These are phyloP conservation scores for Trichoderma atrobrunneum DNA, from an alignment of 2,329 filamentous ascomycete species.

Conservation along the genomic window DNA sequence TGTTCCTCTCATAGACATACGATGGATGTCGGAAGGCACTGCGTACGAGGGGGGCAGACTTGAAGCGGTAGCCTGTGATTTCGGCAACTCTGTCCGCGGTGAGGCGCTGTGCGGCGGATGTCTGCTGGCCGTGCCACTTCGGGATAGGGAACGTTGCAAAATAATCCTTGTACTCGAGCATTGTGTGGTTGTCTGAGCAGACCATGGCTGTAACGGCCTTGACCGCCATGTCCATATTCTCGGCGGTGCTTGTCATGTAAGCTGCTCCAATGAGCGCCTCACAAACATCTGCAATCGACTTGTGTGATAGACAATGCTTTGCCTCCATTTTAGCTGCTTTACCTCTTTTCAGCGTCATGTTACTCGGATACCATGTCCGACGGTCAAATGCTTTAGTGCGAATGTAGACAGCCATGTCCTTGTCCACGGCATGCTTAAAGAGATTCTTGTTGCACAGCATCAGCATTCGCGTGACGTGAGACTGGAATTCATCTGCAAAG, in stretches of 20 bases:
- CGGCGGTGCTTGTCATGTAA: slow-evolving; percentile 47
- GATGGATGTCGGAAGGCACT: slow-evolving; percentile 90
- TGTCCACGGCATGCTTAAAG: slow-evolving; percentile 68
- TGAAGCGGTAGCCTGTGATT: slow-evolving; percentile 63
- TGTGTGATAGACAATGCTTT: slow-evolving; percentile 73
- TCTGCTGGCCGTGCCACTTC: slow-evolving; percentile 61
- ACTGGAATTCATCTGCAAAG: slow-evolving; percentile 77
- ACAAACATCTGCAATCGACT: slow-evolving; percentile 90
- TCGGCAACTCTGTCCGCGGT: slow-evolving; percentile 63
- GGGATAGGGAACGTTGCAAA: slow-evolving; percentile 65
- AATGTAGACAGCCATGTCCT: slow-evolving; percentile 69
- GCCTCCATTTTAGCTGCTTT: slow-evolving; percentile 52
- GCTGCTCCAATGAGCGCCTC: slow-evolving; percentile 92
- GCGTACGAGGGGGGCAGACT: slow-evolving; percentile 69
- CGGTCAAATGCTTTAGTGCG: slow-evolving; percentile 80
- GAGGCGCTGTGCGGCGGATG: slow-evolving; percentile 66
- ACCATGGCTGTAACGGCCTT: slow-evolving; percentile 68
- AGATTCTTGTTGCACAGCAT: slow-evolving; percentile 91
- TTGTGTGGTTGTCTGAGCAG: slow-evolving; percentile 64
- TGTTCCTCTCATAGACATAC: slow-evolving; percentile 68
- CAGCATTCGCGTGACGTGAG: slow-evolving; percentile 86
- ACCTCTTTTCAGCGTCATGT: slow-evolving; percentile 69
- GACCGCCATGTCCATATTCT: slow-evolving; percentile 56
- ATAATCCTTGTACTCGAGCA: slow-evolving; percentile 71
- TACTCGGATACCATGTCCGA: slow-evolving; percentile 79